These are phyloP conservation scores for Eucommia ulmoides DNA, from an alignment of 257 asterid genomes.

Conservation along the genomic window DNA sequence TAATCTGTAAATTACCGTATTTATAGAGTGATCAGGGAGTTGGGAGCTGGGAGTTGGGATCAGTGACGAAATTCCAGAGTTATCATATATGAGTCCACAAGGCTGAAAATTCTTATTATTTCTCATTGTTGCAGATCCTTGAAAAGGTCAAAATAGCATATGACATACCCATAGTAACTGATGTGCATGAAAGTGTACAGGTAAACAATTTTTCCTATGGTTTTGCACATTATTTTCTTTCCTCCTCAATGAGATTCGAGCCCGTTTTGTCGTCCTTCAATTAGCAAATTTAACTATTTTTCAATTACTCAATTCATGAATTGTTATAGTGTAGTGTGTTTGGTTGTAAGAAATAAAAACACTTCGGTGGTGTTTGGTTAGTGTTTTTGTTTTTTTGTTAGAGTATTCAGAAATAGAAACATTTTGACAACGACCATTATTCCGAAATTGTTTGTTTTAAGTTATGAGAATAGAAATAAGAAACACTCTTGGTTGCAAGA, in stretches of 20 bases:
- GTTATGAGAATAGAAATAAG: too few species aligned
- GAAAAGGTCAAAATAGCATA: slow-evolving; percentile 69
- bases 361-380: not conserved
- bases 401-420: too few species aligned
- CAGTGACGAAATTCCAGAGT: too few species aligned
- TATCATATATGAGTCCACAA: not conserved
- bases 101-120: not conserved
- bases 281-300: too few species aligned
- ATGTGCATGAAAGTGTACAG: slow-evolving; percentile 73
- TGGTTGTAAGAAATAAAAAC: not conserved
- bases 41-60: too few species aligned
- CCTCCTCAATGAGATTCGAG: too few species aligned
- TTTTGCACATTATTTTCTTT: not conserved
- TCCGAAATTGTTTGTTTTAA: too few species aligned
- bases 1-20: too few species aligned
- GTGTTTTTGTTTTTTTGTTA: not conserved
- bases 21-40: too few species aligned
- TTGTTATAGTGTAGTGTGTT: not conserved
- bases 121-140: slow-evolving; percentile 40
- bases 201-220: slow-evolving; percentile 16
- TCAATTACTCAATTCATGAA: not conserved
- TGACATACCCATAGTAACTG: slow-evolving; percentile 68
- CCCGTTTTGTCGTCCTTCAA: too few species aligned
- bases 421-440: too few species aligned
- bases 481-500: too few species aligned